A percentile compares a stretch with the other conserved stretches of the same genome.
Conservation (phyloP, 2,329 filamentous ascomycete species). For the Knoxdaviesia proteae region DNA sequence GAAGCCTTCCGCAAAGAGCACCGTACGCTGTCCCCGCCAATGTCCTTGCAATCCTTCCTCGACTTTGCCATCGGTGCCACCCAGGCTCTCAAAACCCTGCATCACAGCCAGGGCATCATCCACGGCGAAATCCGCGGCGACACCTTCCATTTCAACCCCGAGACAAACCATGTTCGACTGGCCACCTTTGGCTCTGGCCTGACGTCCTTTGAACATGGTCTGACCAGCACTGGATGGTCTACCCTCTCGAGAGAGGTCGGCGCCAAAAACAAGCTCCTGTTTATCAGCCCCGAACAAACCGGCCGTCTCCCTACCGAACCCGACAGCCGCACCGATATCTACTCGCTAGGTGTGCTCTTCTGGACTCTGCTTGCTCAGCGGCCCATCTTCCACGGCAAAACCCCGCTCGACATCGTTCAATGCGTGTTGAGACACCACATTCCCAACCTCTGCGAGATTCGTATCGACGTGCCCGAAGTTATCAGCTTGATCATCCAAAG, state of each 20-base stretch:
- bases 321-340: constrained; percentile 81
- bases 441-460: constrained; percentile 52
- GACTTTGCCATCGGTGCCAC: constrained; percentile 81
- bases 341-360: constrained; percentile 74
- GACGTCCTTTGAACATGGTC: constrained; percentile 73
- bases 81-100: constrained; percentile 73
- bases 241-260: constrained; percentile 64
- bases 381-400: constrained; percentile 58
- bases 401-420: constrained; percentile 78
- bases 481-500: constrained; percentile 71
- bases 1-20: constrained; percentile 21
- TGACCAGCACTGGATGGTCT: constrained; percentile 73
- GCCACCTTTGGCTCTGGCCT: constrained; percentile 73
- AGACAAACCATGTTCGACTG: constrained; percentile 53
- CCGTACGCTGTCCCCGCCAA: constrained; percentile 31
- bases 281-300: constrained; percentile 87
- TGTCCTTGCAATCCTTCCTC: constrained; percentile 58
- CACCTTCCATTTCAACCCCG: constrained; percentile 66
- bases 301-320: constrained; percentile 83
- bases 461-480: constrained; percentile 68
- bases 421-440: constrained; percentile 65
- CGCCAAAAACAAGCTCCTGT: constrained; percentile 73
- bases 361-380: constrained; percentile 69
- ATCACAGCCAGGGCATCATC: constrained; percentile 68
- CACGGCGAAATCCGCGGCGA: constrained; percentile 84